Conservation (phyloP, 208 protist species). For the Leptomonas seymouri region DNA sequence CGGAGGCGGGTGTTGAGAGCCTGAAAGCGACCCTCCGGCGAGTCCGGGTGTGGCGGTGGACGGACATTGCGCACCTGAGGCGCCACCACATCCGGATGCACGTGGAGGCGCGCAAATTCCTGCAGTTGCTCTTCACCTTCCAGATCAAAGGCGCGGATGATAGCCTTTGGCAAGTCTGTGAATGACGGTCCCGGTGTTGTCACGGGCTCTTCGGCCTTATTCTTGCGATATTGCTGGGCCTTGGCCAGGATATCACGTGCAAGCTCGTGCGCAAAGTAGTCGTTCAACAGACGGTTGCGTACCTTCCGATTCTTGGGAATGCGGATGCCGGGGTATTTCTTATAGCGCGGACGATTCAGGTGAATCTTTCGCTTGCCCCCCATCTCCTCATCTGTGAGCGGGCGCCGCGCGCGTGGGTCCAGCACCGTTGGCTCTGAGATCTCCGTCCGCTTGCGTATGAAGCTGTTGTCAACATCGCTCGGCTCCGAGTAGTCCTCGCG, state of each 20-base stretch:
- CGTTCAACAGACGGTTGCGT: conserved; percentile 83
- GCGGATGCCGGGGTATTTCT: conserved; percentile 89
- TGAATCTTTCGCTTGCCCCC: conserved; percentile 43
- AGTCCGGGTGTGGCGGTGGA: conserved; percentile 51
- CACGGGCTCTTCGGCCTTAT: conserved; percentile 19
- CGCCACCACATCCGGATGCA: conserved; percentile 25
- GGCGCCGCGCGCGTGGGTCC: conserved; percentile 72
- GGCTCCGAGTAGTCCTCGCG: conserved; percentile 80
- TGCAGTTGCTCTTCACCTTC: conserved; percentile 63
- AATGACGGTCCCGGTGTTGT: conserved; percentile 50
- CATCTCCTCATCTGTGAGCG: conserved; percentile 62
- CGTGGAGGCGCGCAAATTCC: conserved; percentile 25
- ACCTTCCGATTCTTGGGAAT: conserved; percentile 74
- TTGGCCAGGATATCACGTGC: conserved; percentile 50
- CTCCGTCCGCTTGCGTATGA: conserved; percentile 51
- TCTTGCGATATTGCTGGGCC: conserved; percentile 50
- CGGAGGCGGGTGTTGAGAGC: conserved; percentile 71
- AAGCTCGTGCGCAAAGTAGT: conserved; percentile 75
- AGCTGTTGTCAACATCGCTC: conserved; percentile 71
- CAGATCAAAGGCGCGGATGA: conserved; percentile 65
- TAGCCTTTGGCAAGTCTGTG: conserved; percentile 53
- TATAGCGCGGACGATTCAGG: conserved; percentile 56
- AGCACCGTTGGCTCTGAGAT: conserved; percentile 75
- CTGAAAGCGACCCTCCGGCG: conserved; percentile 72
- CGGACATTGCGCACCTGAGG: conserved; percentile 27